phyloP scores from a whole-genome alignment of 352 stramenopile species.

The Paralagenidium karlingii region DNA sequence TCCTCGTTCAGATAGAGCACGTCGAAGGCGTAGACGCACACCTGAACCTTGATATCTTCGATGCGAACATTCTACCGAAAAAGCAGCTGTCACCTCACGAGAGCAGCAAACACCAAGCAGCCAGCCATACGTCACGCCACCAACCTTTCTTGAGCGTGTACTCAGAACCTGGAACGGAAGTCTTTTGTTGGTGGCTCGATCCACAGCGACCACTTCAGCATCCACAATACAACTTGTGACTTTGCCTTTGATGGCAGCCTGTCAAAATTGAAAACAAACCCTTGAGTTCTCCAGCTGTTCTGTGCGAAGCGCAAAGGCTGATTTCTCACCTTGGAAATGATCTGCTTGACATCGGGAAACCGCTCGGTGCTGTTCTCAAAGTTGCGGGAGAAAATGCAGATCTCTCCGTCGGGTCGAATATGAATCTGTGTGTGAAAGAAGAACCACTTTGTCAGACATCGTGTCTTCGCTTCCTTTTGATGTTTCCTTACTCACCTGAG shows the following conservation, averaged over 20 bases:
- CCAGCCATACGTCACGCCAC: not conserved
- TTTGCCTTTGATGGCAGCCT: constrained; percentile 14
- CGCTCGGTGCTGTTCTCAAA: constrained; percentile 97
- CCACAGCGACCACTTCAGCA: constrained; percentile 97
- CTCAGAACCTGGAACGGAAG: constrained; percentile 98
- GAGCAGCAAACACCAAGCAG: not conserved
- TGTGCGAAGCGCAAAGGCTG: not conserved
- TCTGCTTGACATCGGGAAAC: constrained; percentile 88
- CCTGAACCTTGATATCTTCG: constrained; percentile 84
- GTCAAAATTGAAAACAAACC: not conserved
- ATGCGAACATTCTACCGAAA: constrained; percentile 48
- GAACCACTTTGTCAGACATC: not conserved
- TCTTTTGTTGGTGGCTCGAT: constrained; percentile 91
- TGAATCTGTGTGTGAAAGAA: too few species aligned
- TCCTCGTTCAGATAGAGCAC: constrained; percentile 97
- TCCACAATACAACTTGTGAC: constrained; percentile 94
- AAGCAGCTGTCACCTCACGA: constrained; percentile 2
- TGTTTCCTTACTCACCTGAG: constrained; percentile 50
- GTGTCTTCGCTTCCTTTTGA: not conserved
- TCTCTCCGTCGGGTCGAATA: constrained; percentile 75
- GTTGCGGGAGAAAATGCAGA: constrained; percentile 98
- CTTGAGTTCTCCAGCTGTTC: not conserved
- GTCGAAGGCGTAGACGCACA: constrained; percentile 97
- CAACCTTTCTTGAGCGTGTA: constrained; percentile 91
- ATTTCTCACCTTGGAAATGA: constrained; percentile 49